phyloP scores from a whole-genome alignment of 495 filamentous ascomycete genomes.

The Neurospora sublineolata region DNA sequence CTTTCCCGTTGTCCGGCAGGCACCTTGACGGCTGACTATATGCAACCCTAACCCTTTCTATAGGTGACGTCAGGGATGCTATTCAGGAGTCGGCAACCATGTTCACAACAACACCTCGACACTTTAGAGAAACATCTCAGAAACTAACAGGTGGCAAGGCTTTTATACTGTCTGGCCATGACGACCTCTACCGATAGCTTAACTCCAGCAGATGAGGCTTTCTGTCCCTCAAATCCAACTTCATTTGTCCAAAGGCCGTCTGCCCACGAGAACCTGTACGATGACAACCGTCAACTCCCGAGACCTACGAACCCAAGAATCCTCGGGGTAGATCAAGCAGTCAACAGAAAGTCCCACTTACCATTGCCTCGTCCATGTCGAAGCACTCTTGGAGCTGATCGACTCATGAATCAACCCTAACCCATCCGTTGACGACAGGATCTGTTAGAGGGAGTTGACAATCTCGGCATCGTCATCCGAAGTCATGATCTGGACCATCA shows the following conservation, averaged over 20 bases:
- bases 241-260: conserved; percentile 49
- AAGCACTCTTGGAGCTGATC: conserved; percentile 20
- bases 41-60: background rate
- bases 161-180: background rate
- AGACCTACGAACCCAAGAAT: background rate
- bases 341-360: conserved; percentile 9
- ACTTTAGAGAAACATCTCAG: background rate
- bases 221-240: conserved; percentile 38
- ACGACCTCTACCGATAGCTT: conserved; percentile 19
- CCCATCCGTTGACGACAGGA: conserved; percentile 43
- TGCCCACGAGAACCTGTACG: conserved; percentile 43
- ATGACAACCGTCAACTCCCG: background rate
- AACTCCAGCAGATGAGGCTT: conserved; percentile 33
- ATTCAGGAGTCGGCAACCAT: background rate
- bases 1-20: background rate
- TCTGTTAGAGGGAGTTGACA: conserved; percentile 32
- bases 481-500: conserved; percentile 36
- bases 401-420: conserved; percentile 33
- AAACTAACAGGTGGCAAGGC: background rate
- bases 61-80: background rate
- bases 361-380: conserved; percentile 42
- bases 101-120: background rate
- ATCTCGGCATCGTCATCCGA: conserved; percentile 43
- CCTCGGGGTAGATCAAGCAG: background rate
- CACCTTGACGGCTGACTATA: background rate